A percentile compares a stretch with the other conserved stretches of the same genome.
phyloP scores from a whole-genome alignment of 176 grass and related monocot genomes.

The Phoenix dactylifera region DNA sequence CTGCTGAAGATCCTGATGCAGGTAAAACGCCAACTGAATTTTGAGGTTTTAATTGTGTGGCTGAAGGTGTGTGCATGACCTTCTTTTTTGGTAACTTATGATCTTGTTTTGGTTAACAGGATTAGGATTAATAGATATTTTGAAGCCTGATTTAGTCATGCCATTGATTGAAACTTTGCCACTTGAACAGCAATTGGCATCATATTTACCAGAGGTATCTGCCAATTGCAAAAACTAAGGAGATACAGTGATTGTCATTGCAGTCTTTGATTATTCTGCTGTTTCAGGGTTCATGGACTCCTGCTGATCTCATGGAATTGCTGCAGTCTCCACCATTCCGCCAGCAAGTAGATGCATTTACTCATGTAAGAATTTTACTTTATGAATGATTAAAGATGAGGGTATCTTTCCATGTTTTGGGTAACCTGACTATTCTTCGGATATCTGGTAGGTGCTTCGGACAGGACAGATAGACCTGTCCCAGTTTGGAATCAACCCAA shows the following conservation, averaged over 20 bases:
- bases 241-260: slow-evolving; percentile 21
- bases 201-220: slow-evolving; percentile 39
- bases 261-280: slow-evolving; percentile 14
- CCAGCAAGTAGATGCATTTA: slow-evolving; percentile 90
- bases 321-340: slow-evolving; percentile 85
- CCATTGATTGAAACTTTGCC: slow-evolving; percentile 66
- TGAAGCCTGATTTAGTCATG: slow-evolving; percentile 80
- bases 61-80: too few species aligned
- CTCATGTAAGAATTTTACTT: slow-evolving; percentile 45
- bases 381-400: slow-evolving; percentile 8
- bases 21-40: slow-evolving; percentile 26
- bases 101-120: slow-evolving; percentile 34
- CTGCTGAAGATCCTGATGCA: slow-evolving; percentile 72
- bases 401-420: neutral
- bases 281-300: slow-evolving; percentile 68
- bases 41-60: too few species aligned
- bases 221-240: slow-evolving; percentile 31
- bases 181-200: slow-evolving; percentile 46
- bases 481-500: slow-evolving; percentile 87
- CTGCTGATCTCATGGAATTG: slow-evolving; percentile 77
- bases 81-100: too few species aligned
- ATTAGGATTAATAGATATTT: slow-evolving; percentile 76
- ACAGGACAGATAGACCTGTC: slow-evolving; percentile 84
- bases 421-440: slow-evolving; percentile 19
- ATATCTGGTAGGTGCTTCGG: slow-evolving; percentile 58